phyloP scores from a whole-genome alignment of 176 grass and related monocot genomes.

The Oryza longistaminata region DNA sequence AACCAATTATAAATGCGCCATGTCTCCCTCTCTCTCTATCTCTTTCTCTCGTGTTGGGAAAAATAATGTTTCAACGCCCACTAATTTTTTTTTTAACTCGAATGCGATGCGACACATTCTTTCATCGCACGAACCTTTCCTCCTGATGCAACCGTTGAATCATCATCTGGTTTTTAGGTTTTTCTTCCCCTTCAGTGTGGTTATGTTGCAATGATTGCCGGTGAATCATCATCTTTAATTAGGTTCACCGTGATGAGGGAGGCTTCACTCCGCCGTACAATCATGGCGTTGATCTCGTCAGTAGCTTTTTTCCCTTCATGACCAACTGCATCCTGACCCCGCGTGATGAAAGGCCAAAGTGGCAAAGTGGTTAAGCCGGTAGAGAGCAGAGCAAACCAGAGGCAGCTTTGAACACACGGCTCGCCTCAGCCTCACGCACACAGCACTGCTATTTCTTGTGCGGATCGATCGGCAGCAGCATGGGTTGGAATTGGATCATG shows the following conservation, averaged over 20 bases:
- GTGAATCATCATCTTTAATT: not conserved
- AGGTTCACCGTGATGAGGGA: not conserved
- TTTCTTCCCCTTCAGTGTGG: not conserved
- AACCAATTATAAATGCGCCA: not conserved
- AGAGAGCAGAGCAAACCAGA: not conserved
- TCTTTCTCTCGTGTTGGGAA: not conserved
- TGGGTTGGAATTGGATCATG: not conserved
- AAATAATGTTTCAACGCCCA: slow-evolving; percentile 6
- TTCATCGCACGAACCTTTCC: not conserved
- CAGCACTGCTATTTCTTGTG: not conserved
- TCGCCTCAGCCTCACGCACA: not conserved
- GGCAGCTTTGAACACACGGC: slow-evolving; percentile 22
- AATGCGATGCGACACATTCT: not conserved
- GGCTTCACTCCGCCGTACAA: not conserved
- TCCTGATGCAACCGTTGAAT: not conserved
- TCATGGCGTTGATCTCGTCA: slow-evolving; percentile 5
- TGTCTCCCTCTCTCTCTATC: not conserved
- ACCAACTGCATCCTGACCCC: not conserved
- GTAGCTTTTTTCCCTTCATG: slow-evolving; percentile 1
- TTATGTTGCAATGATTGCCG: slow-evolving; percentile 9
- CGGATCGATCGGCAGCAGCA: not conserved
- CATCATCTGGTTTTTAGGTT: not conserved
- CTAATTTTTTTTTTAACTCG: not conserved
- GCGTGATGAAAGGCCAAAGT: slow-evolving; percentile 7
- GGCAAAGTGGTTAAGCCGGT: slow-evolving; percentile 38